These are phyloP conservation scores for Scleroderma bovista DNA, from an alignment of 768 basidiomycete species.

Conservation along the genomic window DNA sequence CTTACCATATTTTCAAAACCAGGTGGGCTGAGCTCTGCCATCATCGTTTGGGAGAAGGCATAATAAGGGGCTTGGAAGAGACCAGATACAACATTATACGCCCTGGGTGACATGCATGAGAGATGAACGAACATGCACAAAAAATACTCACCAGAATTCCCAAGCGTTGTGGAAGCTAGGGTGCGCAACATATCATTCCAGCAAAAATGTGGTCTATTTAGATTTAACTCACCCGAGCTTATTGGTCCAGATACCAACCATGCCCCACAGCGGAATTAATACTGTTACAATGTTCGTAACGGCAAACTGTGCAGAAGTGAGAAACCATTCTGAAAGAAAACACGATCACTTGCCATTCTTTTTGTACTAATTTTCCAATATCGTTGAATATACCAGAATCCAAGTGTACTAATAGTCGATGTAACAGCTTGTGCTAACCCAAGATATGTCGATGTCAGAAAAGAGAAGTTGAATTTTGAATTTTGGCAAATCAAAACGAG, in stretches of 20 bases:
- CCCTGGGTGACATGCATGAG: slow-evolving; percentile 37
- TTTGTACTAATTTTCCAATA: slow-evolving; percentile 78
- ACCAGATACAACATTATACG: slow-evolving; percentile 75
- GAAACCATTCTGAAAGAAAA: background rate
- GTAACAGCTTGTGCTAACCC: slow-evolving; percentile 72
- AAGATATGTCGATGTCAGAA: slow-evolving; percentile 75
- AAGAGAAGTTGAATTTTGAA: slow-evolving; percentile 75
- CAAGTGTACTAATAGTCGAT: slow-evolving; percentile 65
- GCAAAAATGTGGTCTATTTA: no score
- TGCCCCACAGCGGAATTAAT: slow-evolving; percentile 79
- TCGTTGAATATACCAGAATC: slow-evolving; percentile 79
- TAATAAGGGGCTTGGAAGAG: slow-evolving; percentile 86
- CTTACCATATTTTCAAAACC: slow-evolving; percentile 78
- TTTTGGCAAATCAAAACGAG: slow-evolving; percentile 76
- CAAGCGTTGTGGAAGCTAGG: slow-evolving; percentile 69
- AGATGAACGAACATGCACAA: background rate
- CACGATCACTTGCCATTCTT: slow-evolving; percentile 52
- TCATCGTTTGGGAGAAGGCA: slow-evolving; percentile 82
- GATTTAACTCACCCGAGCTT: slow-evolving; percentile 65
- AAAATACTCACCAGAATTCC: slow-evolving; percentile 70
- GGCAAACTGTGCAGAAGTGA: slow-evolving; percentile 46
- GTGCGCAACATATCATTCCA: background rate
- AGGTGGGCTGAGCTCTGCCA: slow-evolving; percentile 83
- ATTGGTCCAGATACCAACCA: slow-evolving; percentile 78
- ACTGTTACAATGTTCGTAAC: slow-evolving; percentile 74